These are phyloP conservation scores for Raddia guianensis DNA, from an alignment of 176 grass and related monocot species.

Conservation along the genomic window DNA sequence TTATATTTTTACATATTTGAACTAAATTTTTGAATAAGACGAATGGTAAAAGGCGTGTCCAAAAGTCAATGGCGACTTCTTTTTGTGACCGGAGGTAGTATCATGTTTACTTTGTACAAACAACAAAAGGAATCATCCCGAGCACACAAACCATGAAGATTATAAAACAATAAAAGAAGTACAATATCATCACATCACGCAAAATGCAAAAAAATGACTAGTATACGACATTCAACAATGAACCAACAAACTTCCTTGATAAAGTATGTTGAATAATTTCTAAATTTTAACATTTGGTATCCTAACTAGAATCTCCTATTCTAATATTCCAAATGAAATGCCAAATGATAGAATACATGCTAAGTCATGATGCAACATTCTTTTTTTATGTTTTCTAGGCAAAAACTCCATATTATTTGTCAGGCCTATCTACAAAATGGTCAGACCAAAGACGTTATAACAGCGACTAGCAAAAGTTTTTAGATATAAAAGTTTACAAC, in stretches of 20 bases:
- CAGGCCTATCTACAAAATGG: background rate
- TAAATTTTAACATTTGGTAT: background rate
- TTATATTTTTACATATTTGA: too few species aligned
- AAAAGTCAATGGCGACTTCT: too few species aligned
- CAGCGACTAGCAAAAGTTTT: slow-evolving; percentile 1
- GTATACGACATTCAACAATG: background rate
- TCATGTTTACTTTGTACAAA: slow-evolving; percentile 31
- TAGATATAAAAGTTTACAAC: background rate
- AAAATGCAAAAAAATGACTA: slow-evolving; percentile 9
- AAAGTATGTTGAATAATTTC: background rate
- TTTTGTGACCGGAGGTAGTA: too few species aligned
- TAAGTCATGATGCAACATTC: background rate
- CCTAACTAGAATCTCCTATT: background rate
- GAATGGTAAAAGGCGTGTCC: too few species aligned
- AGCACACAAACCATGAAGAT: background rate
- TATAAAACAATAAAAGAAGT: slow-evolving; percentile 15
- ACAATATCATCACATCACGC: background rate
- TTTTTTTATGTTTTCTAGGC: background rate
- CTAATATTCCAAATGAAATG: background rate
- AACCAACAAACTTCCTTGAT: background rate
- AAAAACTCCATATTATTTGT: background rate
- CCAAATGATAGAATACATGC: background rate
- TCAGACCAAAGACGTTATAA: background rate
- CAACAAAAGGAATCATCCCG: slow-evolving; percentile 27
- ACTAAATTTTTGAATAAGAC: too few species aligned